Base-by-base conservation (phyloP, 2,329 filamentous ascomycete species). In the Alternaria viburni region DNA sequence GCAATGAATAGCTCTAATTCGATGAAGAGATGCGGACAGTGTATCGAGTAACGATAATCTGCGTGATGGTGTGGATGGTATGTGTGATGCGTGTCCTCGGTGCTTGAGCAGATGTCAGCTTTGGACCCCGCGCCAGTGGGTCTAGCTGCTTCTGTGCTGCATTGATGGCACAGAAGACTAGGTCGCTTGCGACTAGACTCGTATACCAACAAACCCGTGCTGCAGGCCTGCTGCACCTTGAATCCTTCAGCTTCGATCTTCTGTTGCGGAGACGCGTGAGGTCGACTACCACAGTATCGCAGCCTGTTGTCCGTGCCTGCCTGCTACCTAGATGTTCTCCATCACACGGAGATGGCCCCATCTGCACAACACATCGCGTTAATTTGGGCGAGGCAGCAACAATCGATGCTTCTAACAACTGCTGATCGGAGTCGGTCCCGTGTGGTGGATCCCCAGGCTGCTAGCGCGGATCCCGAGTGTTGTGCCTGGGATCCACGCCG, bases 401-500 rank as follows among this genome's bases (percentile, higher is more conserved):
- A 41, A 41, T 41, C 36, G 36, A 41, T 41, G 36, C 36, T 41
- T 51, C 49, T 10, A 21, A 15, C 49, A 23, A 51, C 11, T n/a
- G 11, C 28, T 36, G 17, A 21, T 32, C 28, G 9, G 28, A 36
- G 15, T 13, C 19, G 19, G 19, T 28, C 30, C 13, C 36, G n/a
- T 17, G 49, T 15, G 30, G 21, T 52, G 30, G 26, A 30, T 80
- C 80, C 45, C 79, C 77, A 54, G 36, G 10, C 13, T 81, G 28
- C 30, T 52, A 54, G 55, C 52, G 26, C 19, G 21, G 36, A 57
- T 45, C 21, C 12, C 47, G 17, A 54, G 15, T 59, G 47, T 52
- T 54, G 55, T 45, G 30, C 25, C 17, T 47, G n/a, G 41, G 41
- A 32, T 49, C 32, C 32, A 36, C 32, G 28, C 43, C 43, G 19